Base-by-base conservation (phyloP, 495 filamentous ascomycete genomes). In the Cercophora sp. region DNA sequence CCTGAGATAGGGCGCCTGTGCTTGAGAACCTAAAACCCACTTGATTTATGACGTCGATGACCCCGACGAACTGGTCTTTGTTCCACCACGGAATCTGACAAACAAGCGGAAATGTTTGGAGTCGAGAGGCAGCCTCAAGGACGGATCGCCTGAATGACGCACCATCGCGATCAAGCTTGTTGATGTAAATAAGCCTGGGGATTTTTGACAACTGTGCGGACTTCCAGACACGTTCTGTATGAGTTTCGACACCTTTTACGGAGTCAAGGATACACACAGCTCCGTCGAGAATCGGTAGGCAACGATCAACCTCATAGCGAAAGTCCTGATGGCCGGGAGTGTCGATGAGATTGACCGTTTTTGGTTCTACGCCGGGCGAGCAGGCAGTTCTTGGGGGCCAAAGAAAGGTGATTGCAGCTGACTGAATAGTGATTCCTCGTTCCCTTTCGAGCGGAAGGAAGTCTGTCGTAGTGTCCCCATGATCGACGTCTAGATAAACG, bases 261-360 rank as follows among this genome's bases (percentile, higher is more conserved):
- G 89, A 90, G 56, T 99, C 94, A 16, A 99, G 79, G 57, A 99
- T 95, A 59, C 91, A 96, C 25, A 99, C 85, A 1, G 91, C 91
- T 8, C 93, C 93, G 65, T 99, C 94, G 0, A 99, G 81, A 27
- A 97, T 87, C 24, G 91, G 89, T 39, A 97, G 70, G 15, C 92
- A 96, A 13, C 94, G 84, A 55, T 96, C 79, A 13, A 99, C 94
- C 67, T 99, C 94, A 58, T 97, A 97, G 2, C 93, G 95, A 64
- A 99, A 99, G 66, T 99, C 94, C 20, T 94, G 92, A 59, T 99
- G 94, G 2, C 94, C 94, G 0, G 94, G 94, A 0, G 94, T 99
- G 67, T 99, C 94, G 40, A 99, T 97, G 1, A 99, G 74, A 69
- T 97, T 97, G 63, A 99, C 85, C 16, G 67, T 68, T 48, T 72